Conservation (phyloP, 2,329 filamentous ascomycete genomes). For the Claviceps monticola region DNA sequence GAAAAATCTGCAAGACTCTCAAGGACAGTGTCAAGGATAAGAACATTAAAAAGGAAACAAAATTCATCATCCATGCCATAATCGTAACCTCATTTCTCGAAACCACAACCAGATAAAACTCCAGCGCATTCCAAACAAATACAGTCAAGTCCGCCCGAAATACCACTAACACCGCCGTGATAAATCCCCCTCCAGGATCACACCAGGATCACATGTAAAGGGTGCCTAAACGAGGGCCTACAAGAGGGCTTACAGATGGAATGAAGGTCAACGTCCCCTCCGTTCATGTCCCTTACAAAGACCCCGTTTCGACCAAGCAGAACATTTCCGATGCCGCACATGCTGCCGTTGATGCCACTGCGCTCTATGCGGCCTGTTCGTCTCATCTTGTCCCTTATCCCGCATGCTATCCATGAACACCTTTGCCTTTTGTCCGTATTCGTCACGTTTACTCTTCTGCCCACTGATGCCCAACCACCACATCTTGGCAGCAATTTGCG, state of each 20-base stretch:
- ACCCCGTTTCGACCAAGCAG: background rate
- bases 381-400: background rate
- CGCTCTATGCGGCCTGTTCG: background rate
- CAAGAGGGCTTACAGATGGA: background rate
- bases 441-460: constrained; percentile 29
- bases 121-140: constrained; percentile 1
- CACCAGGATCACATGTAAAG: background rate
- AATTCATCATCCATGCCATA: too few relatives aligned
- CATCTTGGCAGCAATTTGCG: constrained; percentile 42
- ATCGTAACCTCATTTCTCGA: background rate
- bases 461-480: constrained; percentile 42
- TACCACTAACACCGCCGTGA: background rate
- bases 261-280: background rate
- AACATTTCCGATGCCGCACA: background rate
- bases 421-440: constrained; percentile 34
- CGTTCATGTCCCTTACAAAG: background rate
- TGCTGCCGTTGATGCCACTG: too few relatives aligned
- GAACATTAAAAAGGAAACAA: background rate
- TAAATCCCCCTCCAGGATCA: background rate
- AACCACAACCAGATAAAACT: constrained; percentile 3
- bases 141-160: background rate
- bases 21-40: background rate
- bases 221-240: background rate
- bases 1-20: background rate
- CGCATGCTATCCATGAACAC: constrained; percentile 19